Conservation (phyloP, 2,329 filamentous ascomycete genomes). For the Fusarium sp. region DNA sequence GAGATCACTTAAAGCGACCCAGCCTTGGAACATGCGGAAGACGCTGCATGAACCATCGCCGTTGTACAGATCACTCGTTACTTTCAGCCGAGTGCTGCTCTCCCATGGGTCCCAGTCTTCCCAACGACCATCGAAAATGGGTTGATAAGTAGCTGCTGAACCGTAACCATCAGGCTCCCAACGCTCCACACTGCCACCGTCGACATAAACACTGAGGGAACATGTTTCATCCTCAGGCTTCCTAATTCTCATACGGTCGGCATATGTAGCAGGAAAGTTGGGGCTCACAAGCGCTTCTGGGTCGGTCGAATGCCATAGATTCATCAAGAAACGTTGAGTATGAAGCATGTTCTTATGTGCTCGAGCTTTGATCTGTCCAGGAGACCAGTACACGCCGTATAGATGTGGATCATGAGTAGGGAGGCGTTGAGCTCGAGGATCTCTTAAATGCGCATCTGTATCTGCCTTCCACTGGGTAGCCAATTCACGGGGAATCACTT, state of each 20-base stretch:
- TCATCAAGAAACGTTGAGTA: conserved; percentile 64
- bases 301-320: conserved; percentile 51
- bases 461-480: conserved; percentile 63
- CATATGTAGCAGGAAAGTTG: conserved; percentile 68
- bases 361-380: conserved; percentile 56
- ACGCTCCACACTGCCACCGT: conserved; percentile 75
- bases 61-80: conserved; percentile 77
- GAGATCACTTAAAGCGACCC: conserved; percentile 75
- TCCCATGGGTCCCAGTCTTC: conserved; percentile 84
- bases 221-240: conserved; percentile 65
- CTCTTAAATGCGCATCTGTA: conserved; percentile 66
- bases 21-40: conserved; percentile 84
- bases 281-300: conserved; percentile 59
- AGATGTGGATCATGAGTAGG: conserved; percentile 52
- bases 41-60: conserved; percentile 79
- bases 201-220: conserved; percentile 70
- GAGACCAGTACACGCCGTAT: conserved; percentile 58
- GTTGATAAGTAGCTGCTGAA: conserved; percentile 70
- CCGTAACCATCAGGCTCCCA: conserved; percentile 75
- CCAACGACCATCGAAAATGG: conserved; percentile 77
- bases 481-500: conserved; percentile 49
- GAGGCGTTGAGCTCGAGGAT: conserved; percentile 55
- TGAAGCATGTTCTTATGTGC: conserved; percentile 57
- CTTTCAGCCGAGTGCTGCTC: conserved; percentile 72
- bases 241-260: conserved; percentile 70